Evolutionary conservation across 2,329 filamentous ascomycete genomes (phyloP).

Genomic region (Trichoderma sp.): DNA sequence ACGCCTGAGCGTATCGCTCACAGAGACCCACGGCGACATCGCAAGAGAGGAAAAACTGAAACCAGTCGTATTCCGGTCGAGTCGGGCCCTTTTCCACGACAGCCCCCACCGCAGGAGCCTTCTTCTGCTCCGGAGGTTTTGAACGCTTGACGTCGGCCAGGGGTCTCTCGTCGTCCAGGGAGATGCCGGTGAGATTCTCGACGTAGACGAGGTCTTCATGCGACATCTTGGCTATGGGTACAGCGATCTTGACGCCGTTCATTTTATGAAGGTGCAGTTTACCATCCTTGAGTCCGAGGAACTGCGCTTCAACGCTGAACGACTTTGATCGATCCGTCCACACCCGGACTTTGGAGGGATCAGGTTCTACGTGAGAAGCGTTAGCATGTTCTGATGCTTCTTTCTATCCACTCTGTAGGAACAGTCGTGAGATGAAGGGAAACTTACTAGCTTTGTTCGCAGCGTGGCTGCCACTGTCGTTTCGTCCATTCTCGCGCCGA

Average conservation of each 20-base stretch:
- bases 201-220: conserved; percentile 94
- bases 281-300: conserved; percentile 88
- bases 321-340: conserved; percentile 96
- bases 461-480: conserved; percentile 56
- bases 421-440: neutral
- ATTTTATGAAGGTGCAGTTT: conserved; percentile 98
- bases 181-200: conserved; percentile 82
- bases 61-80: conserved; percentile 87
- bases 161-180: conserved; percentile 91
- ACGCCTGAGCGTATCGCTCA: conserved; percentile 90
- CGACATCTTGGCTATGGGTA: conserved; percentile 94
- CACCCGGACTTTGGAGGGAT: conserved; percentile 77
- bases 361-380: conserved; percentile 65
- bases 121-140: conserved; percentile 41
- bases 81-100: conserved; percentile 63
- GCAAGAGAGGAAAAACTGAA: conserved; percentile 93
- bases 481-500: conserved; percentile 66
- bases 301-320: conserved; percentile 97
- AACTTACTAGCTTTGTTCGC: conserved; percentile 72
- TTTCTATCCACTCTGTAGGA: neutral
- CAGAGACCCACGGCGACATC: conserved; percentile 92
- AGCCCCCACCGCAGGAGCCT: conserved; percentile 55
- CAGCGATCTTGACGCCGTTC: conserved; percentile 97
- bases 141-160: conserved; percentile 77
- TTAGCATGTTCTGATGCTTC: neutral